Evolutionary conservation across 345 rosid species (phyloP).

Genomic region (Eucalyptus victrix): DNA sequence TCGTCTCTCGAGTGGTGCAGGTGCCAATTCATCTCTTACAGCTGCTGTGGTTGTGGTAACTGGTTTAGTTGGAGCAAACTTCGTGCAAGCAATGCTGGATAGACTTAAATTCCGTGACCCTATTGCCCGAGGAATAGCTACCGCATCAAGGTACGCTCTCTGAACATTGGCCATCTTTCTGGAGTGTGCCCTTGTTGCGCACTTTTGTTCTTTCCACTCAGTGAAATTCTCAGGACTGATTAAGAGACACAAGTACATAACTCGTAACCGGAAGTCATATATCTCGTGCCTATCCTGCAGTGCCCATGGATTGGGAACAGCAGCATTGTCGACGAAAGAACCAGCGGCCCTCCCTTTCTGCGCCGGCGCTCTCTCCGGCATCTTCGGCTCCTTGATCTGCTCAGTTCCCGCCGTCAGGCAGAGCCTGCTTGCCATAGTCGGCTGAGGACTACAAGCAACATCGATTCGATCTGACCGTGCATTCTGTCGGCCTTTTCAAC

Average conservation of each 20-base stretch:
- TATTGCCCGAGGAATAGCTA: conserved; percentile 86
- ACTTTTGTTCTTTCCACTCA: not conserved
- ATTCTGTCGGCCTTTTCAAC: not conserved
- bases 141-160: conserved; percentile 67
- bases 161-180: not conserved
- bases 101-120: conserved; percentile 63
- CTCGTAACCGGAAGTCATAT: too few species aligned
- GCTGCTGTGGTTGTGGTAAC: conserved; percentile 95
- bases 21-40: conserved; percentile 81
- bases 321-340: conserved; percentile 91
- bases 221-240: not conserved
- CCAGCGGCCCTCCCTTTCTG: conserved; percentile 97
- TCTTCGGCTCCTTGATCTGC: conserved; percentile 78
- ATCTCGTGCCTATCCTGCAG: conserved; percentile 13
- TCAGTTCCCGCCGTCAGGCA: conserved; percentile 80
- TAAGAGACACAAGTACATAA: not conserved
- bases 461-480: not conserved
- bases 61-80: conserved; percentile 88
- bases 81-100: conserved; percentile 74
- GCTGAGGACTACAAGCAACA: conserved; percentile 10
- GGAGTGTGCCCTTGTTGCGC: not conserved
- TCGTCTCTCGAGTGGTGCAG: conserved; percentile 8
- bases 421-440: conserved; percentile 61
- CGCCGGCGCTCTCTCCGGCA: conserved; percentile 79
- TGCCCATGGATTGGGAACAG: conserved; percentile 98